phyloP scores from a whole-genome alignment of 2,329 filamentous ascomycete genomes.

The Exophiala spinifera region DNA sequence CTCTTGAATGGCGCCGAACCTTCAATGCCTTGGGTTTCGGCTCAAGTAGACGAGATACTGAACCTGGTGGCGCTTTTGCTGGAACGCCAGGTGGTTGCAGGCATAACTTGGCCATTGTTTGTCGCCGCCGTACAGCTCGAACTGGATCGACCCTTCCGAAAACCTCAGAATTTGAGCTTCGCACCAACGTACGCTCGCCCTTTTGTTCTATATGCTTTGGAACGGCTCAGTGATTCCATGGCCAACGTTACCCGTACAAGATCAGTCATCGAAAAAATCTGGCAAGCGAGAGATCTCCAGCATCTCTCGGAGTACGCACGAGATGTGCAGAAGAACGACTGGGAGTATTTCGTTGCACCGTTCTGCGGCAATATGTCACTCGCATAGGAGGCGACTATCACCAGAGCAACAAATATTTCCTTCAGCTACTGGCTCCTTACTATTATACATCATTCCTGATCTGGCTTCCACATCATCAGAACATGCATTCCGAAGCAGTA shows the following conservation, averaged over 20 bases:
- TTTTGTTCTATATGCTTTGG: slow-evolving; percentile 41
- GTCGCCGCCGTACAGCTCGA: slow-evolving; percentile 14
- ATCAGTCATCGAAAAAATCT: slow-evolving; percentile 48
- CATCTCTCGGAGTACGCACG: not conserved
- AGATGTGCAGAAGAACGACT: slow-evolving; percentile 5
- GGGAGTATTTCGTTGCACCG: slow-evolving; percentile 14
- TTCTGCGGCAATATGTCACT: slow-evolving; percentile 19
- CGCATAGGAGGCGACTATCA: not conserved
- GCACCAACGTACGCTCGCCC: slow-evolving; percentile 35
- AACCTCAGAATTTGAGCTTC: slow-evolving; percentile 26
- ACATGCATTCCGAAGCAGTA: too few relatives aligned
- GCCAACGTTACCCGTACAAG: slow-evolving; percentile 47
- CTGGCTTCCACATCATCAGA: too few relatives aligned
- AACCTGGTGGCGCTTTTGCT: slow-evolving; percentile 1
- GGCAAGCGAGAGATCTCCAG: slow-evolving; percentile 43
- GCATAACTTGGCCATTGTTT: slow-evolving; percentile 13
- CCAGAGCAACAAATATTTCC: too few relatives aligned
- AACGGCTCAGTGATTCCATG: slow-evolving; percentile 41
- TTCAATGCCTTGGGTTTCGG: slow-evolving; percentile 31
- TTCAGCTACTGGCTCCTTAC: too few relatives aligned
- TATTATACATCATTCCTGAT: too few relatives aligned
- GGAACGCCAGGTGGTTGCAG: slow-evolving; percentile 1
- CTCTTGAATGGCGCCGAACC: slow-evolving; percentile 45
- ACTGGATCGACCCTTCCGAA: slow-evolving; percentile 36
- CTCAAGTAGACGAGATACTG: slow-evolving; percentile 6